Conservation (phyloP, 1,139 yeast species). For the Kodamaea fungicola region DNA sequence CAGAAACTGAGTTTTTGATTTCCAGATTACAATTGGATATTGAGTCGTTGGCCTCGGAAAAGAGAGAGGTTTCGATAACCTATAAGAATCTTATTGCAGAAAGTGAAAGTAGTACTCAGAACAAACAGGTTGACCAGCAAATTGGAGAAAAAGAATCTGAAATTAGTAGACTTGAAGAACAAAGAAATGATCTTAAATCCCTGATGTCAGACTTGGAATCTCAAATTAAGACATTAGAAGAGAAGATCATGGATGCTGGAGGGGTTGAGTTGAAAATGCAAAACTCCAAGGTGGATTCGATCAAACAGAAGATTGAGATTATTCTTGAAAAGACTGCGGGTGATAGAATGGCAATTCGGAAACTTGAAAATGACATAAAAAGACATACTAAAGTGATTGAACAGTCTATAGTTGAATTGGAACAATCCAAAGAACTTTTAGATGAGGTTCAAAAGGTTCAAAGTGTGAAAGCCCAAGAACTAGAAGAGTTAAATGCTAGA, state of each 20-base stretch:
- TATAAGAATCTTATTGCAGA: slow-evolving; percentile 39
- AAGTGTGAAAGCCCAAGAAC: slow-evolving; percentile 32
- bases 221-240: slow-evolving; percentile 60
- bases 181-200: slow-evolving; percentile 42
- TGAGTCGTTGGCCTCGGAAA: slow-evolving; percentile 51
- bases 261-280: slow-evolving; percentile 83
- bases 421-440: slow-evolving; percentile 27
- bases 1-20: slow-evolving; percentile 64
- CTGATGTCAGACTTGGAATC: slow-evolving; percentile 59
- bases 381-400: slow-evolving; percentile 49
- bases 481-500: slow-evolving; percentile 29
- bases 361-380: slow-evolving; percentile 63
- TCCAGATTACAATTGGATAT: slow-evolving; percentile 64
- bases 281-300: slow-evolving; percentile 76
- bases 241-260: slow-evolving; percentile 84
- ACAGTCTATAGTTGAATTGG: slow-evolving; percentile 37
- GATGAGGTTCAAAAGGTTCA: slow-evolving; percentile 25
- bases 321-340: slow-evolving; percentile 57
- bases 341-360: slow-evolving; percentile 59
- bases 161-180: slow-evolving; percentile 31
- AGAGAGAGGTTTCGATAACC: slow-evolving; percentile 37
- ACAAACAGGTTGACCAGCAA: slow-evolving; percentile 29
- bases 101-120: slow-evolving; percentile 24
- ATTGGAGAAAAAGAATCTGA: slow-evolving; percentile 36
- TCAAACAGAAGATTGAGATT: slow-evolving; percentile 65